Evolutionary conservation across 805 yeast species (phyloP), one percentile per base, ranked within the genome.

Genomic region (Zygosaccharomyces lentus): DNA sequence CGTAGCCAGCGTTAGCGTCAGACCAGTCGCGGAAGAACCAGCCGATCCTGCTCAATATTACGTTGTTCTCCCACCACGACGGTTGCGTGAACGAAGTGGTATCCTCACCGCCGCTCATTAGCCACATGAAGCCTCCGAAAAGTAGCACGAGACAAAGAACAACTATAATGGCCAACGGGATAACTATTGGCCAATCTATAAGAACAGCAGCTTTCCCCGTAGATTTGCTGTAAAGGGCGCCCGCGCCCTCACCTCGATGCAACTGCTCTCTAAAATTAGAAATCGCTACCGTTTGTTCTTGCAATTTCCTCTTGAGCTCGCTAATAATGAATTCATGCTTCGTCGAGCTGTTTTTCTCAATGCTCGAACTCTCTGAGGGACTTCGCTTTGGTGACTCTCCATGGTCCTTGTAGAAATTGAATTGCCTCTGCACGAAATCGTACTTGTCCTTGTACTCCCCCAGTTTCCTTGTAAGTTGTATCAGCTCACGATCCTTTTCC

Each of bases 251-350:
- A 29, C 41, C 41, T 27, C 43, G 42, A 27, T 51, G 48, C 36
- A 51, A 43, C 34, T 53, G 61, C n/a, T 51, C 54, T 34, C 52
- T 51, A 12, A 62, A 44, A 5, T 50, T 41, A n/a, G 45, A 37
- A 15, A 64, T 63, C 13, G 57, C 43, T 13, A 55, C 47, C 17
- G 55, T 41, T 50, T 64, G 68, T 32, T 61, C 66, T 26, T 47
- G 51, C 17, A 63, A 37, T 41, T 61, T 64, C 40, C 59, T 54
- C 36, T 45, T 59, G 34, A 63, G 53, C 46, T 62, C 67, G 13
- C 54, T 51, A 6, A 63, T 55, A 13, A 62, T 54, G 34, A 61
- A 61, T 32, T 62, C 64, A 45, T 59, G 59, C 25, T 53, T 51
- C 8, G 58, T 49, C 19, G 53, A 49, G 9, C 19, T 15, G 9